Evolutionary conservation across 495 filamentous ascomycete genomes (phyloP), one percentile per base, ranked within the genome.

Genomic region (Baudoinia panamericana): DNA sequence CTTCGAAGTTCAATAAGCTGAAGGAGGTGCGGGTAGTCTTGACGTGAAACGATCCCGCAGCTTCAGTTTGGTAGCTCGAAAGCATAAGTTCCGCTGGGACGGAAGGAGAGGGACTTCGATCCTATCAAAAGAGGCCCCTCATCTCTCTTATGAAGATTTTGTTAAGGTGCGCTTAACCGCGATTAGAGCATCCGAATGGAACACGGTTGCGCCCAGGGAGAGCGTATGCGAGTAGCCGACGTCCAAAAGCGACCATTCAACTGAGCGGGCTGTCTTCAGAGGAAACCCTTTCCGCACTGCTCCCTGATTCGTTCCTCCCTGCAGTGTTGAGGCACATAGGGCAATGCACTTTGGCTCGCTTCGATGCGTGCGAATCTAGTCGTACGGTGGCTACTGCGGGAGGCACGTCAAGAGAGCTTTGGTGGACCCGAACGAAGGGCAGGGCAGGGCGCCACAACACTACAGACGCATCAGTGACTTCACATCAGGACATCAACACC

Each of bases 1-100:
- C n/a, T n/a, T n/a, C n/a, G n/a, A n/a, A n/a, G n/a, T n/a, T n/a
- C n/a, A n/a, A n/a, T n/a, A n/a, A n/a, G n/a, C n/a, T 18, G 31
- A 34, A 15, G 9, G 22, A 34, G 31, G 31, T 34, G 18, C 31
- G 31, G 31, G n/a, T n/a, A n/a, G n/a, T n/a, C 31, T 34, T 34
- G 31, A 34, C 31, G 18, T 34, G 31, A 34, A 34, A 34, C 31
- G 31, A 8, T 34, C 31, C 31, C 31, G 12, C 28, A 30, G 28
- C n/a, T 16, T 13, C n/a, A 16, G 12, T 13, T 13, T 16, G 18
- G 31, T 34, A 15, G 31, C n/a, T 34, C 16, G 6, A 17, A 34
- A 34, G 16, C 22, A 19, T 34, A 34, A 34, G 11, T 12, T 15
- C 10, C 4, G 18, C 13, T n/a, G 31, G 22, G 15, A 19, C 4